Percentiles rank a stretch among this genome's conserved stretches.
phyloP scores from a whole-genome alignment of 345 rosid species.

The Acer yangbiense region DNA sequence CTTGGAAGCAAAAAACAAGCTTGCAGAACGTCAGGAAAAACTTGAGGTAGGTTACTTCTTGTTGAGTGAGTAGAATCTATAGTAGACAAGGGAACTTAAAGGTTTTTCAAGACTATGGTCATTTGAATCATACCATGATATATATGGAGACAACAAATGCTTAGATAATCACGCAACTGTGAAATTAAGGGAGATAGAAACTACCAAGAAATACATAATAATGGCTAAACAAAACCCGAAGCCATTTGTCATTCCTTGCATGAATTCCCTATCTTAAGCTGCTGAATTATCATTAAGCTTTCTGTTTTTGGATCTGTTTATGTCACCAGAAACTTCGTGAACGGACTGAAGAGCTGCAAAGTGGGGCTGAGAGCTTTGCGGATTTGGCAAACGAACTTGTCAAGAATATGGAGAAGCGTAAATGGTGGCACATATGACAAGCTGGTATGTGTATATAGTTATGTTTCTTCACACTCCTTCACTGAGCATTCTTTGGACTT shows the following conservation, averaged over 20 bases:
- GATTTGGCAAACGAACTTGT: conserved; percentile 77
- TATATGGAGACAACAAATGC: neutral
- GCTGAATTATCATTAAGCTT: neutral
- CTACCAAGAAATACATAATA: neutral
- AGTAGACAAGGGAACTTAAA: neutral
- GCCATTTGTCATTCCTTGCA: neutral
- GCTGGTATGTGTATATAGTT: neutral
- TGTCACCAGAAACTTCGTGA: conserved; percentile 65
- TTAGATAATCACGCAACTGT: neutral
- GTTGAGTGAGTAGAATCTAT: neutral
- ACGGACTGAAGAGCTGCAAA: conserved; percentile 78
- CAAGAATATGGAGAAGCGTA: conserved; percentile 81
- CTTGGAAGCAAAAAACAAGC: conserved; percentile 74
- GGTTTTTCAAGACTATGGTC: neutral
- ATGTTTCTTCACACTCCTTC: neutral
- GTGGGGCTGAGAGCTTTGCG: conserved; percentile 76
- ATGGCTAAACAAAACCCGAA: neutral
- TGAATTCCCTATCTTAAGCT: neutral
- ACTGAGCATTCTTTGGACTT: neutral
- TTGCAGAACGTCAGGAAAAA: conserved; percentile 71
- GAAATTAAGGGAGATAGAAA: neutral
- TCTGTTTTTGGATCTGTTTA: neutral
- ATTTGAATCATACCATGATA: neutral
- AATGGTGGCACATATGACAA: conserved; percentile 78
- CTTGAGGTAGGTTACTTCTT: conserved; percentile 53